Conservation (phyloP, 345 rosid species). For the Hirschfeldia incana region DNA sequence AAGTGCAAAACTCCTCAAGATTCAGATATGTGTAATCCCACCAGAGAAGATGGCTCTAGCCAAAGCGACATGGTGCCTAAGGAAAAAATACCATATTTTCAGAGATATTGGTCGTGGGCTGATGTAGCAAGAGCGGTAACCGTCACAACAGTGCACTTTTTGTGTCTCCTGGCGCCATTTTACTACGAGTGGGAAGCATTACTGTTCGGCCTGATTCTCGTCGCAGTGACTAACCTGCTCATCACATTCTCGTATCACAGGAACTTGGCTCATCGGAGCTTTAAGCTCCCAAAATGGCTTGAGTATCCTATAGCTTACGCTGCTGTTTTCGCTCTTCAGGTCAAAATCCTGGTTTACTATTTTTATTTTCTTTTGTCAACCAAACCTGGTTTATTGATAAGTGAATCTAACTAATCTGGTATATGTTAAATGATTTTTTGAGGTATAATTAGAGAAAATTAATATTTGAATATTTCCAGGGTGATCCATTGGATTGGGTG, state of each 20-base stretch:
- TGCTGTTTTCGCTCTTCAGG: slow-evolving; percentile 78
- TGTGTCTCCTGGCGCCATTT: slow-evolving; percentile 66
- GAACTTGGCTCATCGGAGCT: slow-evolving; percentile 72
- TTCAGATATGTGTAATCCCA: slow-evolving; percentile 20
- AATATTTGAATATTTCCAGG: slow-evolving; percentile 25
- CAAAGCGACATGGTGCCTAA: slow-evolving; percentile 35
- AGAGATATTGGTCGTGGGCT: slow-evolving; percentile 58
- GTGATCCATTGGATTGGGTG: slow-evolving; percentile 82
- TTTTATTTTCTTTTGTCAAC: not conserved
- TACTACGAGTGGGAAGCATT: slow-evolving; percentile 68
- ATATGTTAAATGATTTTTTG: not conserved
- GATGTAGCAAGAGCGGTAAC: slow-evolving; percentile 52
- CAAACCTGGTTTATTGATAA: not conserved
- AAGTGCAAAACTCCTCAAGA: not conserved
- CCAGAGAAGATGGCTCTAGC: slow-evolving; percentile 20
- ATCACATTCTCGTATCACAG: slow-evolving; percentile 72
- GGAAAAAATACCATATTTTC: slow-evolving; percentile 26
- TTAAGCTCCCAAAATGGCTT: slow-evolving; percentile 77
- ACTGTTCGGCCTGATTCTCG: slow-evolving; percentile 52
- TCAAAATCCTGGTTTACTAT: slow-evolving; percentile 12
- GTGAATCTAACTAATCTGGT: not conserved
- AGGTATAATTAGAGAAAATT: not conserved
- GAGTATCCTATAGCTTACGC: slow-evolving; percentile 76
- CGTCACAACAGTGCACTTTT: slow-evolving; percentile 55
- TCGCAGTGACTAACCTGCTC: slow-evolving; percentile 52